These are phyloP conservation scores for Yamadazyma scolyti DNA, from an alignment of 805 yeast species.

Conservation along the genomic window DNA sequence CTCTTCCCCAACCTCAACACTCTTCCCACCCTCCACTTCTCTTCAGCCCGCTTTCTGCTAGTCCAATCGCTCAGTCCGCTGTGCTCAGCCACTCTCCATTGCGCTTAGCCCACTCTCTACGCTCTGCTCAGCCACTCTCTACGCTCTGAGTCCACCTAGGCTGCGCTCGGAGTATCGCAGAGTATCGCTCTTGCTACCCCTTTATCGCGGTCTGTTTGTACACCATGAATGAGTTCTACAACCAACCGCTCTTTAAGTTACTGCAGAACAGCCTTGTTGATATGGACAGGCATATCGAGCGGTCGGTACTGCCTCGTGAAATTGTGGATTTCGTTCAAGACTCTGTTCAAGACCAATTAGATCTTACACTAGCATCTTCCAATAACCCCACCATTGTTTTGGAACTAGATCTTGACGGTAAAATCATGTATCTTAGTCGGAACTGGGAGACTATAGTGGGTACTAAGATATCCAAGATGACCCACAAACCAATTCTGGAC, in stretches of 20 bases:
- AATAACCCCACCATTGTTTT: conserved; percentile 72
- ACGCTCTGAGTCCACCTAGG: no score
- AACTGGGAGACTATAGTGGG: conserved; percentile 82
- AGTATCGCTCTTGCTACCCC: no score
- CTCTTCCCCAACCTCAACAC: no score
- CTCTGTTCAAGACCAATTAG: conserved; percentile 44
- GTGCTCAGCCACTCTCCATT: no score
- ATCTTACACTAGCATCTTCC: conserved; percentile 60
- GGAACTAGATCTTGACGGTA: conserved; percentile 79
- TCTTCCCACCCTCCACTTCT: no score
- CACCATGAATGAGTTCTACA: conserved; percentile 12
- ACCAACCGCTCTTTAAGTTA: conserved; percentile 14
- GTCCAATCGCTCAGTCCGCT: no score
- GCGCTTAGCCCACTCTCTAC: no score
- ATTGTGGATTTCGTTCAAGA: conserved; percentile 12
- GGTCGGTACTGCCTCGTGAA: conserved; percentile 34
- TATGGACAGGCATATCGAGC: conserved; percentile 24
- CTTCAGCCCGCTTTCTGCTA: no score
- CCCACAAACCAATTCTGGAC: conserved; percentile 54
- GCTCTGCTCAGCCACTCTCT: no score
- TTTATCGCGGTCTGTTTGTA: no score
- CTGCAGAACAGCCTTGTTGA: conserved; percentile 15
- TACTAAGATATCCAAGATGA: conserved; percentile 52
- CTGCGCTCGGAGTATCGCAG: no score
- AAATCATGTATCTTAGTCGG: conserved; percentile 66